Conservation (phyloP, 768 basidiomycete genomes). For the Neoboletus magnificus region DNA sequence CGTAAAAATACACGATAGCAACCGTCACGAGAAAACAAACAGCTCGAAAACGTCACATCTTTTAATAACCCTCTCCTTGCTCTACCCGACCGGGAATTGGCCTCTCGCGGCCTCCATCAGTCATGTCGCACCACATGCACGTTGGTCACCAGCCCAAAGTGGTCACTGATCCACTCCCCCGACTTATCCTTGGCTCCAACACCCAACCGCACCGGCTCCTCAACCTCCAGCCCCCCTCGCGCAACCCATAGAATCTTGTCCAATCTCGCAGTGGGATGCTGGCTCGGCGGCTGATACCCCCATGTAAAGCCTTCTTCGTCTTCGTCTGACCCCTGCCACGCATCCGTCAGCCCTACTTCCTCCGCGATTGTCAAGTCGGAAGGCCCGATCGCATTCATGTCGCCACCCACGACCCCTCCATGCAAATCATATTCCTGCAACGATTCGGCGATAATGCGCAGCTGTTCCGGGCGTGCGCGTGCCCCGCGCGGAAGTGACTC, state of each 20-base stretch:
- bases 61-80: neutral
- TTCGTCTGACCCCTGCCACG: slow-evolving; percentile 48
- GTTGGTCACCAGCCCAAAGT: slow-evolving; percentile 54
- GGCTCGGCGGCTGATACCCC: slow-evolving; percentile 56
- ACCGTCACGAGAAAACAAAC: neutral
- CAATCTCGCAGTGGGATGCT: slow-evolving; percentile 51
- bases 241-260: slow-evolving; percentile 65
- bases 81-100: neutral
- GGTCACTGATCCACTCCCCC: slow-evolving; percentile 62
- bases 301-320: slow-evolving; percentile 57
- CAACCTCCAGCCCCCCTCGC: slow-evolving; percentile 47
- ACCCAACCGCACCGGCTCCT: slow-evolving; percentile 54
- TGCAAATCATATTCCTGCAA: slow-evolving; percentile 45
- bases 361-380: slow-evolving; percentile 43
- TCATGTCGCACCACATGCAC: slow-evolving; percentile 28
- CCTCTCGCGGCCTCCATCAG: slow-evolving; percentile 6
- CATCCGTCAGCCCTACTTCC: slow-evolving; percentile 53
- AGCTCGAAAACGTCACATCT: neutral
- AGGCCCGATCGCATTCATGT: slow-evolving; percentile 64
- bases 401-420: slow-evolving; percentile 65
- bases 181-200: slow-evolving; percentile 44
- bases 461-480: slow-evolving; percentile 45
- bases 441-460: slow-evolving; percentile 49
- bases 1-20: slow-evolving; percentile 9
- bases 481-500: slow-evolving; percentile 57